Percentiles rank a stretch among this genome's conserved stretches.
phyloP scores from a whole-genome alignment of 108 stramenopile genomes.

The Skeletonema potamos region DNA sequence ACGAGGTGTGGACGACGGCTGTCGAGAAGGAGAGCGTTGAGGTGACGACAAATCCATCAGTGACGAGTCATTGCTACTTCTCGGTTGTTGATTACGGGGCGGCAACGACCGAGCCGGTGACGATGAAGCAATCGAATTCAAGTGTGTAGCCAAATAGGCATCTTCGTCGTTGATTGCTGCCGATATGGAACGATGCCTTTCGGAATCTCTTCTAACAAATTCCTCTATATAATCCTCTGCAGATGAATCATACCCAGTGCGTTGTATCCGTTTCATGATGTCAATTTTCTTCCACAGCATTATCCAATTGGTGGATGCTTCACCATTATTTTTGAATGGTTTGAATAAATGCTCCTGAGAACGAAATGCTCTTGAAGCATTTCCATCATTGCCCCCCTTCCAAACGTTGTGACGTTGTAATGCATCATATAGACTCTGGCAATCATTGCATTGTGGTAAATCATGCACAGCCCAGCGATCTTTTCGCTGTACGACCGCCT shows the following conservation, averaged over 20 bases:
- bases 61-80: neutral
- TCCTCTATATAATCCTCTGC: constrained; percentile 42
- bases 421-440: constrained; percentile 35
- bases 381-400: constrained; percentile 15
- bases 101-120: neutral
- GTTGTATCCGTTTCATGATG: constrained; percentile 16
- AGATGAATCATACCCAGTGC: constrained; percentile 12
- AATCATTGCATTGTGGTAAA: constrained; percentile 41
- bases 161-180: constrained; percentile 3
- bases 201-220: constrained; percentile 37
- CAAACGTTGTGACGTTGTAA: constrained; percentile 30
- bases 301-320: constrained; percentile 47
- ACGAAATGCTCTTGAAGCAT: constrained; percentile 12
- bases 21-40: neutral
- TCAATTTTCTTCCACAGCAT: constrained; percentile 39
- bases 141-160: neutral
- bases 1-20: constrained; percentile 4
- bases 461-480: constrained; percentile 41
- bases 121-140: neutral
- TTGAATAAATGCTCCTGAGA: constrained; percentile 49
- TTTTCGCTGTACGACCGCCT: constrained; percentile 47
- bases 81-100: neutral
- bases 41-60: neutral
- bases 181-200: constrained; percentile 13
- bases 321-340: constrained; percentile 39